phyloP scores from a whole-genome alignment of 2,329 filamentous ascomycete species.

The Mycosphaerelloides madeirae region DNA sequence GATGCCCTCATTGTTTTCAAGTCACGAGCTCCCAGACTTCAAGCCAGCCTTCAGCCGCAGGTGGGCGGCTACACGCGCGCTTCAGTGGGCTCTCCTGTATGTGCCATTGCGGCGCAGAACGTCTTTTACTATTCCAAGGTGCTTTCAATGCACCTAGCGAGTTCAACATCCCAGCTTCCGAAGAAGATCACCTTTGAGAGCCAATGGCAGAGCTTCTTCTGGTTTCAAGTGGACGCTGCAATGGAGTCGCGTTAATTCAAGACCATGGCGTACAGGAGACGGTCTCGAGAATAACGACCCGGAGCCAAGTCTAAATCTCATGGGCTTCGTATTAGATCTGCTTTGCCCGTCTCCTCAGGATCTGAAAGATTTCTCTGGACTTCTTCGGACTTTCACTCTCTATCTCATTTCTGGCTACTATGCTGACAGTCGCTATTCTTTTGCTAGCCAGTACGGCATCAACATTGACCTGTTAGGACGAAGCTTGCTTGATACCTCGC shows the following conservation, averaged over 20 bases:
- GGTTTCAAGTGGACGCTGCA: not conserved
- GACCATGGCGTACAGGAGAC: not conserved
- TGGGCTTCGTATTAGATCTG: too few relatives aligned
- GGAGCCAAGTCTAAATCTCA: not conserved
- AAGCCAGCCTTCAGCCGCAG: too few relatives aligned
- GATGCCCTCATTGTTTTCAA: too few relatives aligned
- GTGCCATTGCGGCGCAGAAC: slow-evolving; percentile 5
- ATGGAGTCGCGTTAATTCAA: not conserved
- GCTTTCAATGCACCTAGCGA: not conserved
- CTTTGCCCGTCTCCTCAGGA: too few relatives aligned
- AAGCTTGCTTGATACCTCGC: too few relatives aligned
- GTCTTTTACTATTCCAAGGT: not conserved
- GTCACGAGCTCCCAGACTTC: too few relatives aligned
- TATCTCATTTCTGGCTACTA: too few relatives aligned
- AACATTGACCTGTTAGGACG: too few relatives aligned
- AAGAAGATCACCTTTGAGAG: not conserved
- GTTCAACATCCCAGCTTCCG: not conserved
- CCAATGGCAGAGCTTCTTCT: not conserved
- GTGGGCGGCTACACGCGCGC: slow-evolving; percentile 5
- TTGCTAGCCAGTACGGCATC: too few relatives aligned
- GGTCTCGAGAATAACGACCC: not conserved
- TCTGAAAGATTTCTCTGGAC: too few relatives aligned
- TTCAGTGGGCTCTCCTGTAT: slow-evolving; percentile 2
- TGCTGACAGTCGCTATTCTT: too few relatives aligned
- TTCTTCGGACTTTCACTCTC: too few relatives aligned